Conservation (phyloP, 2,329 filamentous ascomycete genomes). For the Didymella pinodella region DNA sequence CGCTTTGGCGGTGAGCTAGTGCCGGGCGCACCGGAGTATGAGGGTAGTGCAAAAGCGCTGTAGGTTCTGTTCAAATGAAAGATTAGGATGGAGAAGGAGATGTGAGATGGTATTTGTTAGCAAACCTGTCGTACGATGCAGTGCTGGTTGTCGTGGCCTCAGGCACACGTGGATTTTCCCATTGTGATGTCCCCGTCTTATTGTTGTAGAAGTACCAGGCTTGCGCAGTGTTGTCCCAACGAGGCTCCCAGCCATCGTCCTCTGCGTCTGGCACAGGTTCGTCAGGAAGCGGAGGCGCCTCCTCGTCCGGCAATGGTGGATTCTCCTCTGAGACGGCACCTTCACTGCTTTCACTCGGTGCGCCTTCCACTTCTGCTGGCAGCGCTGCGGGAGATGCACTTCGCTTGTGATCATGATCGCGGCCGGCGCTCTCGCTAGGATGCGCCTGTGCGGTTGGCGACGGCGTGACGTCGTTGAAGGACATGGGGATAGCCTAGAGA, state of each 20-base stretch:
- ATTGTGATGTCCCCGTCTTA: conserved; percentile 75
- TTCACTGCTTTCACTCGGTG: conserved; percentile 18
- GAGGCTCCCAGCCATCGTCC: conserved; percentile 79
- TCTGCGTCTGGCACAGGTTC: conserved; percentile 56
- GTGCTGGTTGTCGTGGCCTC: conserved; percentile 45
- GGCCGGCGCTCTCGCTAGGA: conserved; percentile 19
- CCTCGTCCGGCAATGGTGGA: conserved; percentile 41
- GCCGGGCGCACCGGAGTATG: conserved; percentile 43
- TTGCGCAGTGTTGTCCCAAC: conserved; percentile 74
- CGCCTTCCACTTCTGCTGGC: conserved; percentile 16
- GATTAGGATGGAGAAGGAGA: conserved; percentile 44
- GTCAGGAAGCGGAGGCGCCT: conserved; percentile 55
- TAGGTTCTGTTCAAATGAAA: conserved; percentile 35
- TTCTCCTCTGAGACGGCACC: conserved; percentile 20
- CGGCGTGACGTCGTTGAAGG: conserved; percentile 25
- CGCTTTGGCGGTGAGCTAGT: conserved; percentile 46
- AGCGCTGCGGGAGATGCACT: conserved; percentile 18
- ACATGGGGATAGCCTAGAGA: conserved; percentile 25
- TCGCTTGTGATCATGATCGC: conserved; percentile 17
- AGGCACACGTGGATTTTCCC: conserved; percentile 84
- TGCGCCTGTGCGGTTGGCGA: conserved; percentile 23
- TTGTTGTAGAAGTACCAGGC: conserved; percentile 87
- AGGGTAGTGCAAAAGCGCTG: conserved; percentile 40
- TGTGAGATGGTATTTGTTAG: conserved; percentile 42
- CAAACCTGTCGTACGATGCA: conserved; percentile 49